These are phyloP conservation scores for Taiozyma sp. DNA, from an alignment of 1,139 yeast genomes.

Conservation along the genomic window DNA sequence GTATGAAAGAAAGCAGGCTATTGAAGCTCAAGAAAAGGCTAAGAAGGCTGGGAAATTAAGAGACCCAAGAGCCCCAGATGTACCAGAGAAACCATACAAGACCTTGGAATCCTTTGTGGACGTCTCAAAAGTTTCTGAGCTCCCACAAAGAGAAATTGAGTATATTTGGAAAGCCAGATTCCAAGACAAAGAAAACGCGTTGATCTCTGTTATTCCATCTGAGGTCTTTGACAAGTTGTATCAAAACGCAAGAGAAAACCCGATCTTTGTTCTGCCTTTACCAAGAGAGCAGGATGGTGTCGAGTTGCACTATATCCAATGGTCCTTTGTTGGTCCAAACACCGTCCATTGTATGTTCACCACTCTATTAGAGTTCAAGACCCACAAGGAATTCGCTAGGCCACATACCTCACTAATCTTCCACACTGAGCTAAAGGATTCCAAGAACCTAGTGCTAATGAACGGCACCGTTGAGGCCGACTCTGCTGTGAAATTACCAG, in stretches of 20 bases:
- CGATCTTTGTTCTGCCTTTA: constrained; percentile 69
- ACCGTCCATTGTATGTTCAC: constrained; percentile 92
- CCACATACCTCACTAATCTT: constrained; percentile 92
- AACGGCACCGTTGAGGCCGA: constrained; percentile 82
- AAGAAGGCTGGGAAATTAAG: constrained; percentile 27
- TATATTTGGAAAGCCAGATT: constrained; percentile 89
- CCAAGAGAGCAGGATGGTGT: constrained; percentile 49
- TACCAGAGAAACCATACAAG: constrained; percentile 57
- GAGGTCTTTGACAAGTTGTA: constrained; percentile 57
- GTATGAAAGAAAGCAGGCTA: constrained; percentile 39
- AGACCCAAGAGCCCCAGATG: constrained; percentile 42
- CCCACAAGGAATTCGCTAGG: constrained; percentile 87
- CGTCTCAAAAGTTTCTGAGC: constrained; percentile 54
- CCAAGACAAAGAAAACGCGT: constrained; percentile 49
- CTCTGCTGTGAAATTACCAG: constrained; percentile 52
- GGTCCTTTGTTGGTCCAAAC: constrained; percentile 84
- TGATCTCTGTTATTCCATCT: constrained; percentile 61
- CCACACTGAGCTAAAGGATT: constrained; percentile 70
- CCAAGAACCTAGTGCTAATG: constrained; percentile 73
- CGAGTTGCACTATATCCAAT: constrained; percentile 91
- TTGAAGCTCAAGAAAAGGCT: constrained; percentile 23
- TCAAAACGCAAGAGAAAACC: constrained; percentile 67
- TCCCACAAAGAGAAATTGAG: constrained; percentile 65
- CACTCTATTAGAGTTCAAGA: constrained; percentile 85
- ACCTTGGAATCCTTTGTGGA: constrained; percentile 69